Conservation (phyloP, 2,329 filamentous ascomycete genomes). For the Botrytis tulipae region DNA sequence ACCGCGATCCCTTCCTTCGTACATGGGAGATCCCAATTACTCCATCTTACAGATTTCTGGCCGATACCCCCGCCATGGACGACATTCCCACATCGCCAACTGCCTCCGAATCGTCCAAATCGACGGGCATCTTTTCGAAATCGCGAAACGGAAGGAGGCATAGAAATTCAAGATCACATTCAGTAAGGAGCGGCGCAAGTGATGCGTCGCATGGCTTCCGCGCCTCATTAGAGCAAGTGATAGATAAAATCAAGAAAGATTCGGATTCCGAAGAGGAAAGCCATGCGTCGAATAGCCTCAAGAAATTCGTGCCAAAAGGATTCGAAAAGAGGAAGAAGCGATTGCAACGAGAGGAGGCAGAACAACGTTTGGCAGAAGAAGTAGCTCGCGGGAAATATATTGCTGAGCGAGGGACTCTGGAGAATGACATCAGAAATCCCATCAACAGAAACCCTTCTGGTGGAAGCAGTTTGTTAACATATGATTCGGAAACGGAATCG, state of each 20-base stretch:
- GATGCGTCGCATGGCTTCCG: slow-evolving; percentile 28
- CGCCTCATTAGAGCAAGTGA: slow-evolving; percentile 29
- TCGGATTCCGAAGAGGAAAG: slow-evolving; percentile 31
- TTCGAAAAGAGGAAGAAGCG: slow-evolving; percentile 50
- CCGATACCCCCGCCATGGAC: slow-evolving; percentile 16
- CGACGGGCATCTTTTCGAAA: slow-evolving; percentile 34
- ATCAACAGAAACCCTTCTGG: slow-evolving; percentile 16
- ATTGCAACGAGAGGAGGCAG: slow-evolving; percentile 46
- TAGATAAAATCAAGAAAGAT: slow-evolving; percentile 32
- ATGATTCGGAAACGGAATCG: slow-evolving; percentile 39
- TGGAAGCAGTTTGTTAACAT: slow-evolving; percentile 35
- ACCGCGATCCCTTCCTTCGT: neutral
- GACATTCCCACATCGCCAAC: slow-evolving; percentile 14
- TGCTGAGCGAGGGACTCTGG: slow-evolving; percentile 38
- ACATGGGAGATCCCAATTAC: neutral
- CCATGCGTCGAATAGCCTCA: slow-evolving; percentile 41
- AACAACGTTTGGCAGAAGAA: slow-evolving; percentile 42
- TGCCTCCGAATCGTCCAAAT: slow-evolving; percentile 29
- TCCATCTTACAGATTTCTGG: neutral
- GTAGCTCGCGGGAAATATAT: slow-evolving; percentile 38
- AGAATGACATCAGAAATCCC: slow-evolving; percentile 28
- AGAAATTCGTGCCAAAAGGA: slow-evolving; percentile 54
- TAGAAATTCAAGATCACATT: slow-evolving; percentile 31
- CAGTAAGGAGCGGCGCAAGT: slow-evolving; percentile 34
- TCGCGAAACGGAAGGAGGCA: slow-evolving; percentile 28